Percentiles rank a stretch among this genome's conserved stretches.
Evolutionary conservation across 495 filamentous ascomycete species (phyloP).

Genomic region (Aspergillus mulundensis): DNA sequence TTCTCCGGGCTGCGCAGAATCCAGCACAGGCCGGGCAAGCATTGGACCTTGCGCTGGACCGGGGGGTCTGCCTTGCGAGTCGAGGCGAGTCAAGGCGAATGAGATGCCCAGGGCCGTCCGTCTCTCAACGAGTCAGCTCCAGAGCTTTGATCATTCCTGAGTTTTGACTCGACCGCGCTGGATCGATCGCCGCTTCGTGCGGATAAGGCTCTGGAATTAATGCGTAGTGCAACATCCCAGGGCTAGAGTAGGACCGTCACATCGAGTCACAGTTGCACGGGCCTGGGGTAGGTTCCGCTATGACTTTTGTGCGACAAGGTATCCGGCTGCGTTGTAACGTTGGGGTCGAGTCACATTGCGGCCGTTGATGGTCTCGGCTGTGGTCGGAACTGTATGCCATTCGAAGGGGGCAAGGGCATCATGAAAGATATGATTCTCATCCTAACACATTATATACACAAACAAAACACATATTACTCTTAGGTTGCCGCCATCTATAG

Average conservation of each 20-base stretch:
- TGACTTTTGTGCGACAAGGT: not conserved
- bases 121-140: too few relatives aligned
- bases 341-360: not conserved
- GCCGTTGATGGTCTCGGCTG: not conserved
- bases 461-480: conserved; percentile 7
- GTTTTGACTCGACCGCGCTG: too few relatives aligned
- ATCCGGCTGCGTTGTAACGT: not conserved
- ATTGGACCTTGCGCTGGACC: too few relatives aligned
- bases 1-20: too few relatives aligned
- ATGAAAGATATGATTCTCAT: not conserved
- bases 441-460: not conserved
- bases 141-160: too few relatives aligned
- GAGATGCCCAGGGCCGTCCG: too few relatives aligned
- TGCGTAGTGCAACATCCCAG: not conserved
- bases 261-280: not conserved
- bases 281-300: too few relatives aligned
- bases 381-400: not conserved
- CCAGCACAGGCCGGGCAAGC: too few relatives aligned
- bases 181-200: too few relatives aligned
- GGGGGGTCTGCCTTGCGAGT: too few relatives aligned
- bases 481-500: conserved; percentile 15
- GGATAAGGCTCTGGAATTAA: too few relatives aligned
- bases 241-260: not conserved
- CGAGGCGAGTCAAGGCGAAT: too few relatives aligned
- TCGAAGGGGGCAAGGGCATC: not conserved